These are phyloP conservation scores for Aureobasidium vineae DNA, from an alignment of 2,329 filamentous ascomycete genomes.

Conservation along the genomic window DNA sequence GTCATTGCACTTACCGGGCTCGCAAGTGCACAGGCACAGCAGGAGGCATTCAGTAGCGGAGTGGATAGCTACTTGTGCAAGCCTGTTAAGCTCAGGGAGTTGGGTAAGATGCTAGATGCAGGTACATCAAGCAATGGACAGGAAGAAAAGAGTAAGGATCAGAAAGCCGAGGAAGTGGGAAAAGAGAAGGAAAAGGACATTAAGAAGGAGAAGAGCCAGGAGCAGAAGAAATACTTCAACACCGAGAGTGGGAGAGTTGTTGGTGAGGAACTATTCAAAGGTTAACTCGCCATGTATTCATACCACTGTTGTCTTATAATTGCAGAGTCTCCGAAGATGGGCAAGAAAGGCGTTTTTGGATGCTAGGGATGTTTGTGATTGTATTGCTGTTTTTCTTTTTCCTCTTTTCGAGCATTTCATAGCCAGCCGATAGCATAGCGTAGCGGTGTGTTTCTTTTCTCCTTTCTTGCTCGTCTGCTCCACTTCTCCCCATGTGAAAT, in stretches of 20 bases:
- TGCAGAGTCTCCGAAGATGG: too few relatives aligned
- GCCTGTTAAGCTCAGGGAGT: constrained; percentile 30
- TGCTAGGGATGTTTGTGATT: too few relatives aligned
- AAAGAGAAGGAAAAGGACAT: background rate
- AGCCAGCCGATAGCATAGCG: background rate
- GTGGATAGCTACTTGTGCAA: constrained; percentile 37
- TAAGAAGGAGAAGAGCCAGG: background rate
- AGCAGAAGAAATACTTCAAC: background rate
- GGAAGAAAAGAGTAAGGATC: background rate
- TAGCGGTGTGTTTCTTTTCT: background rate
- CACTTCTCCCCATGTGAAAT: too few relatives aligned
- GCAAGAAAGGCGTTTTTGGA: too few relatives aligned
- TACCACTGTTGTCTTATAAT: background rate
- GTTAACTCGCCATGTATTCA: background rate
- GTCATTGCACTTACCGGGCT: constrained; percentile 36
- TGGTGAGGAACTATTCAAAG: background rate
- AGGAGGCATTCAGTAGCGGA: constrained; percentile 34
- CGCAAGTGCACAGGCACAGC: constrained; percentile 33
- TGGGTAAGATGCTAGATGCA: constrained; percentile 17
- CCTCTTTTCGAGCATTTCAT: too few relatives aligned
- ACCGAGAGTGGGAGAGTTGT: background rate
- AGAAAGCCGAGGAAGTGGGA: background rate
- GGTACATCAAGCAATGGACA: background rate
- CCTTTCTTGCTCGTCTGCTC: background rate
- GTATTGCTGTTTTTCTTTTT: too few relatives aligned